Percentiles rank a stretch among this genome's conserved stretches.
phyloP scores from a whole-genome alignment of 2,329 filamentous ascomycete genomes.

The Triangularia verruculosa region DNA sequence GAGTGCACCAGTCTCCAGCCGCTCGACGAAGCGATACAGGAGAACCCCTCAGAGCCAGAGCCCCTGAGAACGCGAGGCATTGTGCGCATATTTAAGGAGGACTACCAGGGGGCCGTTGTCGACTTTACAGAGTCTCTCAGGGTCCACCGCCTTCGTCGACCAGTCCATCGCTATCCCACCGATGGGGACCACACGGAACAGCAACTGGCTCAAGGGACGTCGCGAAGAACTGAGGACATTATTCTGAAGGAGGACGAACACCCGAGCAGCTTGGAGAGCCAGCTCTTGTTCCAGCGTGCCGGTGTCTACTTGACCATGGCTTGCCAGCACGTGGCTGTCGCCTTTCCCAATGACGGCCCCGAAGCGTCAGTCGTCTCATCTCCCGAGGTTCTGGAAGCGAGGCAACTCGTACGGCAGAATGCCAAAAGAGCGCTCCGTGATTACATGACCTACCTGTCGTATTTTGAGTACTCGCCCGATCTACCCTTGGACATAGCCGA shows the following conservation, averaged over 20 bases:
- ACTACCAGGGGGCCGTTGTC: slow-evolving; percentile 64
- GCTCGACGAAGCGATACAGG: slow-evolving; percentile 64
- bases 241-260: slow-evolving; percentile 51
- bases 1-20: slow-evolving; percentile 66
- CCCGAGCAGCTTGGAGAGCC: slow-evolving; percentile 70
- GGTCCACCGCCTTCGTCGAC: slow-evolving; percentile 50
- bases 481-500: slow-evolving; percentile 58
- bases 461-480: slow-evolving; percentile 76
- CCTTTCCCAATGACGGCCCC: slow-evolving; percentile 31
- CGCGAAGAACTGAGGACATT: slow-evolving; percentile 35
- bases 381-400: slow-evolving; percentile 43
- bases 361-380: neutral
- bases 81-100: slow-evolving; percentile 71
- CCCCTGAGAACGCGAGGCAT: slow-evolving; percentile 70
- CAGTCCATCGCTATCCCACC: slow-evolving; percentile 45
- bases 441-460: slow-evolving; percentile 67
- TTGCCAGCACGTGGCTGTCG: slow-evolving; percentile 59
- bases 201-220: slow-evolving; percentile 37
- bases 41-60: slow-evolving; percentile 61
- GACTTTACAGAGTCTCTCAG: slow-evolving; percentile 68
- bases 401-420: slow-evolving; percentile 68
- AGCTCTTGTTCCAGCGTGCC: slow-evolving; percentile 74
- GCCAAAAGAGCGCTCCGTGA: slow-evolving; percentile 75
- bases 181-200: slow-evolving; percentile 43
- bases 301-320: slow-evolving; percentile 70